Evolutionary conservation across 2,329 filamentous ascomycete genomes (phyloP).

Genomic region (Xylariaceae sp.): DNA sequence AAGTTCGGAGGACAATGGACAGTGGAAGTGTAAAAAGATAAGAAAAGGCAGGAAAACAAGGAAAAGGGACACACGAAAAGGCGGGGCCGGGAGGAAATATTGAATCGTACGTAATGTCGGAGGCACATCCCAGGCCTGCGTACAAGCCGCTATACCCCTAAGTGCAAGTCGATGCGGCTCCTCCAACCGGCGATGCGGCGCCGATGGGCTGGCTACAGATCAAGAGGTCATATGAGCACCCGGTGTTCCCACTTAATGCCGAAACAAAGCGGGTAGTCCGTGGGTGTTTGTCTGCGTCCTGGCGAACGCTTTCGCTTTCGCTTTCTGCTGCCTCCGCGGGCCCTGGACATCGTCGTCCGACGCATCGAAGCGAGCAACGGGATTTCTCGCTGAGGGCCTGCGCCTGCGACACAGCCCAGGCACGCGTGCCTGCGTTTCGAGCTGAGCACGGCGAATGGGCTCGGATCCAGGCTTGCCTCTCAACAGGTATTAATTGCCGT

Average conservation of each 20-base stretch:
- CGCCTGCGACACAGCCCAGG: neutral
- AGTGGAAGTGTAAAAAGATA: constrained; percentile 26
- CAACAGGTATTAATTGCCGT: neutral
- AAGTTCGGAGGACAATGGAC: constrained; percentile 16
- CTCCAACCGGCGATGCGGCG: constrained; percentile 26
- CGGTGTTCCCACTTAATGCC: constrained; percentile 23
- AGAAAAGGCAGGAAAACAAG: constrained; percentile 3
- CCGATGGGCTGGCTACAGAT: constrained; percentile 17
- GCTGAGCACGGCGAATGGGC: neutral
- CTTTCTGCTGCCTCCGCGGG: neutral
- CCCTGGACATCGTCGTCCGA: too few species aligned
- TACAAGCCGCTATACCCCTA: constrained; percentile 47
- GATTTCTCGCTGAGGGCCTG: neutral
- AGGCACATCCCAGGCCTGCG: constrained; percentile 16
- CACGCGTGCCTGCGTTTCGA: neutral
- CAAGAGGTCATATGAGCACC: constrained; percentile 27
- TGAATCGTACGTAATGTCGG: constrained; percentile 31
- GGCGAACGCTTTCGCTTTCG: too few species aligned
- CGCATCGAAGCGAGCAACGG: too few species aligned
- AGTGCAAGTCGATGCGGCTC: constrained; percentile 49
- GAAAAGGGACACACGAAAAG: constrained; percentile 19
- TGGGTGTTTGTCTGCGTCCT: neutral
- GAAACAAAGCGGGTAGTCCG: constrained; percentile 28
- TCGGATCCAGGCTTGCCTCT: neutral
- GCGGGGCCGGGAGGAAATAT: constrained; percentile 25